These are phyloP conservation scores for Diaporthe citri DNA, from an alignment of 2,329 filamentous ascomycete species.

Conservation along the genomic window DNA sequence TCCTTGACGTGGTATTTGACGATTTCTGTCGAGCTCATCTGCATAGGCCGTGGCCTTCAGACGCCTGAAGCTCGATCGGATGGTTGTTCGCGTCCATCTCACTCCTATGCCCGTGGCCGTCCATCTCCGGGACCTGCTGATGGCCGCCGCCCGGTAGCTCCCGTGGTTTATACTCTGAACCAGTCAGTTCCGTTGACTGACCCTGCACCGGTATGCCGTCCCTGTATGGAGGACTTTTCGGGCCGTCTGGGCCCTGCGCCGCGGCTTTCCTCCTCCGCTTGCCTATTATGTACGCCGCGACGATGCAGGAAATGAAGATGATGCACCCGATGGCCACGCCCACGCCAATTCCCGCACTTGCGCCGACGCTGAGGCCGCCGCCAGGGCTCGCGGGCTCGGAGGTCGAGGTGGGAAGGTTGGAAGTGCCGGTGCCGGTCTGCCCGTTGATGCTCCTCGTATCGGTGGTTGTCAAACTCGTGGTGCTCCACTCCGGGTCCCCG, in stretches of 20 bases:
- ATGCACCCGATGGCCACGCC: conserved; percentile 22
- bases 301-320: conserved; percentile 35
- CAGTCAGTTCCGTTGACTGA: not conserved
- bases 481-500: conserved; percentile 14
- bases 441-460: not conserved
- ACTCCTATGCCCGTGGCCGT: not conserved
- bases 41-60: not conserved
- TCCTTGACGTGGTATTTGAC: not conserved
- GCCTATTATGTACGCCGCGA: conserved; percentile 15
- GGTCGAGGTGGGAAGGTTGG: not conserved
- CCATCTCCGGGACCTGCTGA: not conserved
- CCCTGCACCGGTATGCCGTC: not conserved
- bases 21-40: not conserved
- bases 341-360: conserved; percentile 8
- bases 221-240: not conserved
- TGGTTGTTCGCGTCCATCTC: not conserved
- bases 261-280: conserved; percentile 1
- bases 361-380: conserved; percentile 8
- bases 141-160: not conserved
- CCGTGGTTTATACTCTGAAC: not conserved
- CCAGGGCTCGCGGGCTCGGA: not conserved
- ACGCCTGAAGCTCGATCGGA: conserved; percentile 8
- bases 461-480: not conserved
- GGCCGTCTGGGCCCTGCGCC: not conserved
- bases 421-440: not conserved